Conservation (phyloP, 257 asterid genomes). For the Handroanthus guayacan region DNA sequence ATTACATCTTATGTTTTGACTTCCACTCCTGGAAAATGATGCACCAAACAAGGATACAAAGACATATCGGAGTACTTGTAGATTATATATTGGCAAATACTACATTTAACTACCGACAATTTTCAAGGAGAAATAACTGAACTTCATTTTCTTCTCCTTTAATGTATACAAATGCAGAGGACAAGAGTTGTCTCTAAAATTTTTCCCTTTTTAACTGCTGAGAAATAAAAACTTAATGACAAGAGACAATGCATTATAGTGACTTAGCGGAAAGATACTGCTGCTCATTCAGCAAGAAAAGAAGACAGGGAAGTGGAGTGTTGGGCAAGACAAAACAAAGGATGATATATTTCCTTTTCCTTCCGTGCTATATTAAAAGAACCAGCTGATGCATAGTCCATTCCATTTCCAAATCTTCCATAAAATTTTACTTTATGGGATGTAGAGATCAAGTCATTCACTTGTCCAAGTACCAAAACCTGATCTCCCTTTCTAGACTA, state of each 20-base stretch:
- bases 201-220: not conserved
- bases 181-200: not conserved
- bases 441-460: not conserved
- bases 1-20: not conserved
- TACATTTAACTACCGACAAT: not conserved
- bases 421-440: not conserved
- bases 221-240: not conserved
- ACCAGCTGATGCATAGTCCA: not conserved
- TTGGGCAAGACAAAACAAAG: not conserved
- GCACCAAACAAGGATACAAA: not conserved
- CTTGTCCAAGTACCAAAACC: not conserved
- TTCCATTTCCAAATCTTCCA: not conserved
- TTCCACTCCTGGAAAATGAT: not conserved
- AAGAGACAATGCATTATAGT: not conserved
- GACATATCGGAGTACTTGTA: not conserved
- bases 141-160: not conserved
- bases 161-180: not conserved
- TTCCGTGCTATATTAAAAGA: not conserved
- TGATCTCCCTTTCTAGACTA: not conserved
- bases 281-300: conserved; percentile 4
- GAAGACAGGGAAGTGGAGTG: not conserved
- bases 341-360: not conserved
- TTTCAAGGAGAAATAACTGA: not conserved
- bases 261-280: not conserved
- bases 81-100: too few relatives aligned